A percentile compares a stretch with the other conserved stretches of the same genome.
phyloP scores from a whole-genome alignment of 148 eudicot species.

The Cornus florida region DNA sequence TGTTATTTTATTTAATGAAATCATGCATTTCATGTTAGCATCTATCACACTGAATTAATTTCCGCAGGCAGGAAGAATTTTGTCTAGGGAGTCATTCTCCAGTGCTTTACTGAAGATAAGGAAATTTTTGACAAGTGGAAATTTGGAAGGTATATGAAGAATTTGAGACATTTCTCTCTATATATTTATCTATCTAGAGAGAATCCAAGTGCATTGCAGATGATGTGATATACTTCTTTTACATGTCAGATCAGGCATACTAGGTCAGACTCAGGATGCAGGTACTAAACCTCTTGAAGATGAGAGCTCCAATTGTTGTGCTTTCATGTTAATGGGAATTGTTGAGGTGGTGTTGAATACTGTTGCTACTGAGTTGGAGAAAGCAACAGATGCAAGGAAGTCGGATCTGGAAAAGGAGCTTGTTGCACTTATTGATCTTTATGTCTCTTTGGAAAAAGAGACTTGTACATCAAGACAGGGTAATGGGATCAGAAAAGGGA shows the following conservation, averaged over 20 bases:
- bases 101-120: slow-evolving; percentile 42
- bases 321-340: slow-evolving; percentile 44
- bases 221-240: slow-evolving; percentile 2
- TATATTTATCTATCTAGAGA: too few species aligned
- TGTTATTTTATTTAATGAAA: not conserved
- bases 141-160: slow-evolving; percentile 46
- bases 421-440: slow-evolving; percentile 32
- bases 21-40: not conserved
- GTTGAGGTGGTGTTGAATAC: slow-evolving; percentile 48
- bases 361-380: slow-evolving; percentile 40
- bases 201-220: not conserved
- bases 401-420: slow-evolving; percentile 46
- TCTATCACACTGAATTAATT: not conserved
- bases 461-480: slow-evolving; percentile 21
- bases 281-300: slow-evolving; percentile 30
- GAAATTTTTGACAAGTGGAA: slow-evolving; percentile 40
- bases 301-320: slow-evolving; percentile 28
- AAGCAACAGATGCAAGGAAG: slow-evolving; percentile 30
- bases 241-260: slow-evolving; percentile 39
- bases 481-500: slow-evolving; percentile 29
- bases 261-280: slow-evolving; percentile 35
- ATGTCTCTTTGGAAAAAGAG: slow-evolving; percentile 36
- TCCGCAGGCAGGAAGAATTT: slow-evolving; percentile 40
- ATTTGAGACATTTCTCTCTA: slow-evolving; percentile 1
- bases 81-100: slow-evolving; percentile 44